Evolutionary conservation across 2,329 filamentous ascomycete species (phyloP).

Genomic region (Pseudopyricularia javanii): DNA sequence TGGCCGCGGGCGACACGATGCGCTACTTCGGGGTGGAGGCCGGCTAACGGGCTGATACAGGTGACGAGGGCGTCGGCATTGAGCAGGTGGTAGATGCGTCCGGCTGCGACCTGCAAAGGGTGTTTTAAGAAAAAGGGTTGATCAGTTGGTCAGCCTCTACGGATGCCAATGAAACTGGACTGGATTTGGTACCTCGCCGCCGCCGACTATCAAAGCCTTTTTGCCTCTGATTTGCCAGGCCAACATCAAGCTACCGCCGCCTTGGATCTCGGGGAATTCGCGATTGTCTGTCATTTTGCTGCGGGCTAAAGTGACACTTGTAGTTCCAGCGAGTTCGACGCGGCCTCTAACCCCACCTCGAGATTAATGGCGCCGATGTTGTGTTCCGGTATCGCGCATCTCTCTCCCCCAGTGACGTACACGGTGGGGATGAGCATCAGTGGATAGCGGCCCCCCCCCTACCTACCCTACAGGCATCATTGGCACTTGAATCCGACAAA

Average conservation of each 20-base stretch:
- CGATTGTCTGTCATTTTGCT: neutral
- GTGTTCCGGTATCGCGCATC: neutral
- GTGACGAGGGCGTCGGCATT: conserved; percentile 89
- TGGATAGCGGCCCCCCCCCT: too few species aligned
- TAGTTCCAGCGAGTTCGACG: neutral
- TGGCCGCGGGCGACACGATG: conserved; percentile 65
- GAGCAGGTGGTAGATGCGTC: conserved; percentile 85
- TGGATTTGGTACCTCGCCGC: conserved; percentile 66
- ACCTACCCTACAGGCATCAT: too few species aligned
- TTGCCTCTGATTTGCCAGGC: conserved; percentile 93
- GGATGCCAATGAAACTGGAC: neutral
- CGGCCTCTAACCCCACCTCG: neutral
- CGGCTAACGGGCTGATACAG: conserved; percentile 66
- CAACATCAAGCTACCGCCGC: conserved; percentile 83
- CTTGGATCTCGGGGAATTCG: conserved; percentile 68
- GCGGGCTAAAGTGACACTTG: neutral
- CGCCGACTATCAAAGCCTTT: conserved; percentile 82
- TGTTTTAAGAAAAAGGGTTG: conserved; percentile 2
- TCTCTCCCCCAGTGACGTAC: neutral
- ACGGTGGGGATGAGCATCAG: too few species aligned
- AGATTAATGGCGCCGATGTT: neutral
- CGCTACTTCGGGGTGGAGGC: conserved; percentile 80
- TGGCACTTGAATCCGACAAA: too few species aligned
- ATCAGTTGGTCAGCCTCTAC: neutral
- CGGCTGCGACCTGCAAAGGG: conserved; percentile 68